Evolutionary conservation across 2,329 filamentous ascomycete species (phyloP).

Genomic region (Fusarium austroafricanum): DNA sequence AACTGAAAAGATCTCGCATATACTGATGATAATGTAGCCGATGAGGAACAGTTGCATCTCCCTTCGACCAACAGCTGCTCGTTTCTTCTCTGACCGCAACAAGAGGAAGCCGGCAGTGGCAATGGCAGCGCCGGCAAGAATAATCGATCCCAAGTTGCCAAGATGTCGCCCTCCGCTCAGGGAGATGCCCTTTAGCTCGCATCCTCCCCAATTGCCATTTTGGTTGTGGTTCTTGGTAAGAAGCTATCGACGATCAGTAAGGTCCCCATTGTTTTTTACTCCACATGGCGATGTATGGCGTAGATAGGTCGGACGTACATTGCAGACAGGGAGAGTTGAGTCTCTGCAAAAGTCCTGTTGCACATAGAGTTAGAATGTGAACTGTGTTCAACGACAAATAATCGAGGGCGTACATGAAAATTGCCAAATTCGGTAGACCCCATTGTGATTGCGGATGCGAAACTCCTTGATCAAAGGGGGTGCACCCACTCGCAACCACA

Average conservation of each 20-base stretch:
- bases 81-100: constrained; percentile 86
- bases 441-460: constrained; percentile 58
- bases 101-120: constrained; percentile 73
- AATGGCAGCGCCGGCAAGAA: constrained; percentile 84
- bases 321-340: constrained; percentile 85
- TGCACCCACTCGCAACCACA: constrained; percentile 47
- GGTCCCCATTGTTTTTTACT: constrained; percentile 35
- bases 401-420: constrained; percentile 61
- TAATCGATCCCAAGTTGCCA: constrained; percentile 91
- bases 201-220: constrained; percentile 72
- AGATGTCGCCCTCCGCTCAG: constrained; percentile 74
- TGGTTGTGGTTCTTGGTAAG: constrained; percentile 72
- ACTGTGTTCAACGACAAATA: constrained; percentile 6
- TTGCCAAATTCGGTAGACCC: constrained; percentile 72
- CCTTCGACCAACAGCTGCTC: constrained; percentile 92
- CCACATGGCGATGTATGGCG: constrained; percentile 22
- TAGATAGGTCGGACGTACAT: constrained; percentile 67
- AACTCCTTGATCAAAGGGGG: constrained; percentile 41
- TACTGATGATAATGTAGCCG: constrained; percentile 85
- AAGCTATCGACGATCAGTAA: constrained; percentile 46
- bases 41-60: constrained; percentile 96
- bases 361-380: constrained; percentile 41
- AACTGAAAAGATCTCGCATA: constrained; percentile 97
- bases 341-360: constrained; percentile 83
- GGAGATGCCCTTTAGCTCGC: constrained; percentile 79